These are phyloP conservation scores for Scleroderma bovista DNA, from an alignment of 768 basidiomycete species.

Conservation along the genomic window DNA sequence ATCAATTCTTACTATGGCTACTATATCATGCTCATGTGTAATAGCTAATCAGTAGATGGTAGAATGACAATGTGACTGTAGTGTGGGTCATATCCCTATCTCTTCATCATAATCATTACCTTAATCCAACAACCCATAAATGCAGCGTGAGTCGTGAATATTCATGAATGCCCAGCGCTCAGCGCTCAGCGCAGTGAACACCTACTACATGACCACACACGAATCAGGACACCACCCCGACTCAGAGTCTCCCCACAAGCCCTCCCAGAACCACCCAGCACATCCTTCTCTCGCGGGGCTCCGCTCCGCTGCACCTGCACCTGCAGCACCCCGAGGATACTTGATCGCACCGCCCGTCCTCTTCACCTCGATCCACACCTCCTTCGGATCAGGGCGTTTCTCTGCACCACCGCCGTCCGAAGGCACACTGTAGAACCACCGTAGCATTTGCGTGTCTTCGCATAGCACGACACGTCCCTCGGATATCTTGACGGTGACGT, in stretches of 20 bases:
- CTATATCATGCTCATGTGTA: no score
- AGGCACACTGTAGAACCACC: slow-evolving; percentile 44
- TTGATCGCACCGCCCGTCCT: slow-evolving; percentile 38
- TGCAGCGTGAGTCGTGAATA: no score
- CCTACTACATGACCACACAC: slow-evolving; percentile 20
- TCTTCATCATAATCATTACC: no score
- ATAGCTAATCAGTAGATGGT: no score
- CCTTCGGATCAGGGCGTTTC: slow-evolving; percentile 15
- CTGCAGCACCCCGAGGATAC: slow-evolving; percentile 4
- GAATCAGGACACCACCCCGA: slow-evolving; percentile 7
- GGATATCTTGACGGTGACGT: slow-evolving; percentile 39
- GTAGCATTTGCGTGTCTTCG: slow-evolving; percentile 45
- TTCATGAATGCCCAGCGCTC: no score
- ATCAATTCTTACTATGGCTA: no score
- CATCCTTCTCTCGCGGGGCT: not conserved
- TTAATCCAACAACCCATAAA: no score
- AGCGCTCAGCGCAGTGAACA: no score
- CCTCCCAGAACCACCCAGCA: slow-evolving; percentile 10
- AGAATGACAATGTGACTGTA: no score
- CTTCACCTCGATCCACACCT: slow-evolving; percentile 37
- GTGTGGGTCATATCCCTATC: no score
- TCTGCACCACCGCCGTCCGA: not conserved
- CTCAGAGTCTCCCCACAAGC: slow-evolving; percentile 3
- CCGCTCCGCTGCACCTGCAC: not conserved
- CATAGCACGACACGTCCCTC: slow-evolving; percentile 44